Evolutionary conservation across 345 rosid genomes (phyloP), one percentile per base, ranked within the genome.

Genomic region (Rhizophora mangle): DNA sequence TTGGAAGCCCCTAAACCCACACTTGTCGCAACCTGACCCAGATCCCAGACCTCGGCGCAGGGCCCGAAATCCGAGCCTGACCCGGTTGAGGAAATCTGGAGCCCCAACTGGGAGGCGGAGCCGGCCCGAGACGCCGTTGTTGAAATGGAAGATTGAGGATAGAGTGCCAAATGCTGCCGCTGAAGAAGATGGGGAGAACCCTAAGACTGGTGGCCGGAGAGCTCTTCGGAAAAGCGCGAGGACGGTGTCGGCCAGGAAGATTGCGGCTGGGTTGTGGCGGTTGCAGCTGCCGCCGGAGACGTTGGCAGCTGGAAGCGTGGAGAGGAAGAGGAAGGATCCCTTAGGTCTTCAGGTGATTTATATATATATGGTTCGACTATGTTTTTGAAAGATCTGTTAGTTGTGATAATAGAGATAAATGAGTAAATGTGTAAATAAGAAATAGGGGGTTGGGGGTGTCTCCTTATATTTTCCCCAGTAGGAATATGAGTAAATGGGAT

Each of bases 241-340:
- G 4, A 70, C 71, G 0, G 87, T 86, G 4, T 95, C 99, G 43
- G 93, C 89, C 60, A 84, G 99, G 87, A 95, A 86, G 84, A 88
- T 95, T 19, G 97, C 92, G 6, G 93, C 97, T 5, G 97, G 88
- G 2, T 73, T 95, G 22, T 95, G 99, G 99, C 65, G 97, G 82
- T 63, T 95, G 80, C 96, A 87, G 83, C 68, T 85, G 20, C 77
- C 92, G 57, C 78, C 91, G 57, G 91, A 83, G 73, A 54, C 76
- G 15, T 80, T 56, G 60, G 62, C 69, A 1, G 74, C 75, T 60
- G 79, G 81, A 67, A 72, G 71, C 27, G 68, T 60, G 7, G 85
- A 74, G 68, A 75, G 83, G 32, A 79, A 68, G 13, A 74, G 72
- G 18, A 74, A 68, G 55, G 89, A 80, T 65, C 81, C 82, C 36